These are phyloP conservation scores for Ophiostoma ips DNA, from an alignment of 2,329 filamentous ascomycete genomes.

Conservation along the genomic window DNA sequence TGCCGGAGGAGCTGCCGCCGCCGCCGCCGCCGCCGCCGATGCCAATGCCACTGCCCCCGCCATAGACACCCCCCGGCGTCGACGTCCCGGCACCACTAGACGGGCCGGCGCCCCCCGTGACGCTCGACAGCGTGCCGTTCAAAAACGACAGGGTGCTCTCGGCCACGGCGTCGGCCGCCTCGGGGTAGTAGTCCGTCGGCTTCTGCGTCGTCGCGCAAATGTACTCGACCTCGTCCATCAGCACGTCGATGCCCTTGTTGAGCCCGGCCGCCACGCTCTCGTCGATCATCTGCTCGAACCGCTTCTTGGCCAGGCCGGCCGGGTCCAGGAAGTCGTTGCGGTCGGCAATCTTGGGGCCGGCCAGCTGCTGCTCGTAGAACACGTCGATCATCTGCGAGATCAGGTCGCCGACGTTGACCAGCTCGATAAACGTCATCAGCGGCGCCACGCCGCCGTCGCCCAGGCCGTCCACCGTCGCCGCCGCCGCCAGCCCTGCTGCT, in stretches of 20 bases:
- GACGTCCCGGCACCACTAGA: conserved; percentile 17
- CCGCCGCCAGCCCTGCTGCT: no score
- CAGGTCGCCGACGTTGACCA: conserved; percentile 94
- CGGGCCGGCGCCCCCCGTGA: conserved; percentile 17
- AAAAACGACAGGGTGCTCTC: conserved; percentile 10
- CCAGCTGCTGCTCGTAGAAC: conserved; percentile 92
- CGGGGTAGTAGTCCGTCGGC: conserved; percentile 82
- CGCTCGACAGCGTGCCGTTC: conserved; percentile 12
- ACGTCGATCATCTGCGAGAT: conserved; percentile 99
- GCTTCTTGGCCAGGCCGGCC: conserved; percentile 88
- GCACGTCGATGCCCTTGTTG: conserved; percentile 93
- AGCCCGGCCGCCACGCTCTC: conserved; percentile 90
- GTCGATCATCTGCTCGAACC: conserved; percentile 96
- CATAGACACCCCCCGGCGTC: background rate
- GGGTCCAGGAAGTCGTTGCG: conserved; percentile 90
- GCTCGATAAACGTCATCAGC: conserved; percentile 86
- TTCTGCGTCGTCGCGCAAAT: conserved; percentile 77
- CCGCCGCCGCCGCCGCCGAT: background rate
- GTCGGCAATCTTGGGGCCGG: conserved; percentile 68
- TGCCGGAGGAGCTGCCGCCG: conserved; percentile 14
- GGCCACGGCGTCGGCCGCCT: conserved; percentile 21
- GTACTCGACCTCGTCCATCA: conserved; percentile 97
- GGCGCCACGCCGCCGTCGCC: conserved; percentile 56
- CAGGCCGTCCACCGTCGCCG: background rate
- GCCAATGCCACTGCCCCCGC: background rate